Evolutionary conservation across 331 rosid genomes (phyloP), one percentile per base, ranked within the genome.

Genomic region (Rhamnella rubrinervis): DNA sequence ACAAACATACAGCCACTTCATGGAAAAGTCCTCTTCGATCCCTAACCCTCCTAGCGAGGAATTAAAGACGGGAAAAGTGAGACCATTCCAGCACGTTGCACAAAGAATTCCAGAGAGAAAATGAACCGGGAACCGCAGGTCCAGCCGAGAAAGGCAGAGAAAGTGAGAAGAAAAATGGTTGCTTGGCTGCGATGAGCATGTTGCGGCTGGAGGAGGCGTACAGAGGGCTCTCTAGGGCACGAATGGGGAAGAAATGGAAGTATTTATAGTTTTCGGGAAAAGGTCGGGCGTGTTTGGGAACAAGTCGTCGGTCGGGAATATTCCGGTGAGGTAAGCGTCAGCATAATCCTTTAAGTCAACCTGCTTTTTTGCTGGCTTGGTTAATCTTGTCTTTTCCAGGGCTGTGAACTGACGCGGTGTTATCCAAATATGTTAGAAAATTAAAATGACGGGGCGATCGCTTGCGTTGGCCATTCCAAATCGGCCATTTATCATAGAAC

Each of bases 191-290:
- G 81, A 71, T 16, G 83, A 84, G 85, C 78, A 65, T 78, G 83
- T 75, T 85, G 97, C 91, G 98, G 96, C 96, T 80, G 80, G 63
- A 37, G 75, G 74, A 65, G 72, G 71, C 79, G 78, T 72, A 62
- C 60, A 52, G 44, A 76, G 71, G 26, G 61, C 13, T n/a, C 83
- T 86, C 81, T 87, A 91, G 99, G 99, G 97, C 92, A 95, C 84
- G 82, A 72, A 61, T 67, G 37, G 61, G 71, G 67, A 78, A 63
- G 77, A 85, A 80, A 83, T 71, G 77, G 80, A 76, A 89, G 66
- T 84, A 89, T 86, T 76, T 95, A 95, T 95, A 95, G 96, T 95
- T 95, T 95, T 95, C 96, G 99, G 99, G 97, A 95, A 95, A 91
- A 88, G 77, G 77, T 37, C 67, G 70, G 49, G n/a, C 56, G 58